These are phyloP conservation scores for Penicillium antarcticum DNA, from an alignment of 495 filamentous ascomycete genomes.

Conservation along the genomic window DNA sequence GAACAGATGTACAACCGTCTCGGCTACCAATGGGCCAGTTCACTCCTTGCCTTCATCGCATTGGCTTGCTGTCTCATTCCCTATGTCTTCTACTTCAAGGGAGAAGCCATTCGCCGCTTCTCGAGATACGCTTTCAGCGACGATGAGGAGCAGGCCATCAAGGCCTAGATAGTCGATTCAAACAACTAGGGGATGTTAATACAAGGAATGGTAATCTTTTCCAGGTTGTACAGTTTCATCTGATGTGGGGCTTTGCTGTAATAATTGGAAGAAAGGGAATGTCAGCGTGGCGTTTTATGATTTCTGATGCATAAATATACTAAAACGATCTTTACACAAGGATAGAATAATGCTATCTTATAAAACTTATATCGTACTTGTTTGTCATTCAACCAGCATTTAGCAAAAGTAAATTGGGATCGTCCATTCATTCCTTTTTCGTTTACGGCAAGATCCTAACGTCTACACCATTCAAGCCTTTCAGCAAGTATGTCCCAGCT, in stretches of 20 bases:
- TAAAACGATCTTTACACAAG: too few relatives aligned
- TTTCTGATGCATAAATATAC: slow-evolving; percentile 12
- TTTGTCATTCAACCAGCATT: too few relatives aligned
- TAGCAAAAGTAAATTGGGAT: too few relatives aligned
- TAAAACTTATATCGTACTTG: too few relatives aligned
- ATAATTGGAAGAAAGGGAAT: slow-evolving; percentile 2
- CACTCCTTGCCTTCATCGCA: slow-evolving; percentile 66
- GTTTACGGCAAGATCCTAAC: not conserved
- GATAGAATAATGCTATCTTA: too few relatives aligned
- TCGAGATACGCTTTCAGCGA: slow-evolving; percentile 65
- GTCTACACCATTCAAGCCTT: slow-evolving; percentile 21
- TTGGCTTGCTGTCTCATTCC: slow-evolving; percentile 74
- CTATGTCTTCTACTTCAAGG: slow-evolving; percentile 72
- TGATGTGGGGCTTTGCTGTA: not conserved
- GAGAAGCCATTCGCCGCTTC: slow-evolving; percentile 59
- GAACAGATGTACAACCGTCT: slow-evolving; percentile 73
- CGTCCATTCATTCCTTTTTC: too few relatives aligned
- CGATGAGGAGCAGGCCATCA: slow-evolving; percentile 40
- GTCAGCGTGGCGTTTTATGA: not conserved
- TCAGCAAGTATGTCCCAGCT: slow-evolving; percentile 53
- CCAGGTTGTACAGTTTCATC: not conserved
- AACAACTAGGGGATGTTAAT: not conserved
- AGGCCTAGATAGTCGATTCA: slow-evolving; percentile 12
- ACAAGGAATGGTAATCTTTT: not conserved
- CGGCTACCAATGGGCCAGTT: slow-evolving; percentile 71